Conservation (phyloP, 257 asterid species). For the Eucommia ulmoides region DNA sequence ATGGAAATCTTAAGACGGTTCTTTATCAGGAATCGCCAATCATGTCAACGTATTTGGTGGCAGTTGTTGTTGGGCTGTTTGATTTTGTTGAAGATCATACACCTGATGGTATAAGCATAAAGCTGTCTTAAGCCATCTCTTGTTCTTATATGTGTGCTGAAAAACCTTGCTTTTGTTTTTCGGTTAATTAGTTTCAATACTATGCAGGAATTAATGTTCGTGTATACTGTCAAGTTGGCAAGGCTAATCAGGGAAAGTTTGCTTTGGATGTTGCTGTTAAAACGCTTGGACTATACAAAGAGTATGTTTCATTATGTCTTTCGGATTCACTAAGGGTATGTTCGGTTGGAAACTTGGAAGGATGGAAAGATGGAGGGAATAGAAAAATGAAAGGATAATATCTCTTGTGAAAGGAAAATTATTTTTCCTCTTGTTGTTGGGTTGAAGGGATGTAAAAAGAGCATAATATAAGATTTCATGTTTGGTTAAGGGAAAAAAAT, state of each 20-base stretch:
- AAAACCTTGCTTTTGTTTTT: slow-evolving; percentile 1
- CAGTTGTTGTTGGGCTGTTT: slow-evolving; percentile 88
- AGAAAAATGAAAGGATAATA: too few relatives aligned
- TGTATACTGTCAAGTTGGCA: slow-evolving; percentile 85
- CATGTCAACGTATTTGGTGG: slow-evolving; percentile 97
- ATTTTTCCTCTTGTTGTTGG: too few relatives aligned
- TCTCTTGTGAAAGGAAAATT: too few relatives aligned
- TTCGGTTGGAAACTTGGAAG: too few relatives aligned
- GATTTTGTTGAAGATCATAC: slow-evolving; percentile 87
- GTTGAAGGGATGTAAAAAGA: too few relatives aligned
- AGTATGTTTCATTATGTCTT: slow-evolving; percentile 25
- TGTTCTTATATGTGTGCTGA: not conserved
- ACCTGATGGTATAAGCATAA: slow-evolving; percentile 56
- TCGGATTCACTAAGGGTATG: too few relatives aligned
- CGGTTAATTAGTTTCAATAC: slow-evolving; percentile 4
- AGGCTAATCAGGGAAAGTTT: slow-evolving; percentile 74
- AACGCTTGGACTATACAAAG: slow-evolving; percentile 77
- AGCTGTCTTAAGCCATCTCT: not conserved
- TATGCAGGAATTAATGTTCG: slow-evolving; percentile 64
- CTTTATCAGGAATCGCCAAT: slow-evolving; percentile 84
- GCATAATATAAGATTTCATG: too few relatives aligned
- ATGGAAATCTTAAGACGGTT: slow-evolving; percentile 59
- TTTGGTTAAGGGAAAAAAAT: too few relatives aligned
- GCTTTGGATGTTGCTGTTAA: slow-evolving; percentile 87
- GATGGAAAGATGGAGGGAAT: too few relatives aligned